Base-by-base conservation (phyloP, 352 stramenopile species). In the Globisporangium camurandrum region DNA sequence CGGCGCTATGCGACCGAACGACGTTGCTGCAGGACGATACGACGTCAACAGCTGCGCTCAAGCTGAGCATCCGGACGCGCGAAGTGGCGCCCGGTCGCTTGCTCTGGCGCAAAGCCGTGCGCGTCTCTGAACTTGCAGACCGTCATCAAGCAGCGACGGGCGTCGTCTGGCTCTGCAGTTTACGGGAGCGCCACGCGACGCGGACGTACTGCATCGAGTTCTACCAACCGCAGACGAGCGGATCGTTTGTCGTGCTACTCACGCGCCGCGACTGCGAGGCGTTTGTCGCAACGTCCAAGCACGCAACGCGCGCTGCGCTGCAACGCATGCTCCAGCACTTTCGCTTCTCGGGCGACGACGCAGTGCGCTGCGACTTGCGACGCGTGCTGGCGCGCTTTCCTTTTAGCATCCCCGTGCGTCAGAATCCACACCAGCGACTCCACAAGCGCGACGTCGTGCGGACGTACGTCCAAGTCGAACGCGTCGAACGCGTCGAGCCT, bases 391-490 rank as follows among this genome's bases (percentile, higher is more conserved):
- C 64, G 5, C 48, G 66, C 1, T 86, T 90, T 41, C 69, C 69
- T 5, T 70, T 62, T 1, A 62, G 51, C 16, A 49, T 90, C 19
- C 72, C 54, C 14, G 63, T 78, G 19, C 36, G 59, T 1, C 33
- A 59, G 17, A 66, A 63, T 19, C 58, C 59, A 4, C 62, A 84
- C 10, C 76, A 88, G 14, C 12, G 24, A 0, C 33, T 90, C 3
- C 53, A 66, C 8, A 69, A 67, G 26, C 61, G 66, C 4, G 45
- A 61, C 7, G 58, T 84, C 5, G 31, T 75, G 9, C 71, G 74
- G 0, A 49, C 41, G 23, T 86, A 86, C 44, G 50, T 86, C 7
- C 76, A 90, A 55, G 72, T 76, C 8, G 79, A 90, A 36, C 60
- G 73, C 0, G 57, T 60, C 10, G 51, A 58, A 7, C 9, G 23